Conservation (phyloP, 2,329 filamentous ascomycete genomes). For the Colletotrichum sublineola region DNA sequence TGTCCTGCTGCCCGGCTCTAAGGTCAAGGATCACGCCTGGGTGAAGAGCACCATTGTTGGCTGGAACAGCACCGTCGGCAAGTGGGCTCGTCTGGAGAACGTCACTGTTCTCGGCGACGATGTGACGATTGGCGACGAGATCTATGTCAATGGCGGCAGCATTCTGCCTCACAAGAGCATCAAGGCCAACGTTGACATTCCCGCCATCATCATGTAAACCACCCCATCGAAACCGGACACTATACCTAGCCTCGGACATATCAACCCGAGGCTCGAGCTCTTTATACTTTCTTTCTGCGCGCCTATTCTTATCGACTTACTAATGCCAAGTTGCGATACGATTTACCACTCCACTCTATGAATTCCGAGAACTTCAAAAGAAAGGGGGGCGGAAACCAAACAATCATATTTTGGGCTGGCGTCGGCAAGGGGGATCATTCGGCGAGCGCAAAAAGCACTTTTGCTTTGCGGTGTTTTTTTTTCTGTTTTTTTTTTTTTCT, state of each 20-base stretch:
- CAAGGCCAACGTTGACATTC: slow-evolving; percentile 94
- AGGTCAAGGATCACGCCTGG: slow-evolving; percentile 99
- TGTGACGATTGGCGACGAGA: slow-evolving; percentile 96
- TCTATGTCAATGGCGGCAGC: slow-evolving; percentile 95
- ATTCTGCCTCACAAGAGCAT: slow-evolving; percentile 98
- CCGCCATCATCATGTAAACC: slow-evolving; percentile 76
- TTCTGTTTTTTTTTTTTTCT: slow-evolving; percentile 7
- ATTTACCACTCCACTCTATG: slow-evolving; percentile 42
- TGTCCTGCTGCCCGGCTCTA: slow-evolving; percentile 88
- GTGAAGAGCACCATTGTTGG: slow-evolving; percentile 98
- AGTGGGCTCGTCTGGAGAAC: slow-evolving; percentile 97
- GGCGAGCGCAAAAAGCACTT: slow-evolving; percentile 40
- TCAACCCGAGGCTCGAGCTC: slow-evolving; percentile 15
- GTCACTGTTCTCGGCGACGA: slow-evolving; percentile 98
- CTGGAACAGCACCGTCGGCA: slow-evolving; percentile 96
- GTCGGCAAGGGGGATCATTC: slow-evolving; percentile 40
- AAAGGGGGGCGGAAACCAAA: slow-evolving; percentile 35
- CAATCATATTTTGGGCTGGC: slow-evolving; percentile 40
- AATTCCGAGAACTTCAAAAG: slow-evolving; percentile 28
- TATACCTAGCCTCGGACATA: slow-evolving; percentile 26
- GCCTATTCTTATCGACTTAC: slow-evolving; percentile 41
- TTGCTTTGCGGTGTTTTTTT: slow-evolving; percentile 37
- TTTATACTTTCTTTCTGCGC: slow-evolving; percentile 34
- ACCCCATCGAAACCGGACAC: slow-evolving; percentile 1
- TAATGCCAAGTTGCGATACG: slow-evolving; percentile 42